Percentiles rank a stretch among this genome's conserved stretches.
These are phyloP conservation scores for Micromonas pusilla DNA, from an alignment of 139 green algal species.

Conservation along the genomic window DNA sequence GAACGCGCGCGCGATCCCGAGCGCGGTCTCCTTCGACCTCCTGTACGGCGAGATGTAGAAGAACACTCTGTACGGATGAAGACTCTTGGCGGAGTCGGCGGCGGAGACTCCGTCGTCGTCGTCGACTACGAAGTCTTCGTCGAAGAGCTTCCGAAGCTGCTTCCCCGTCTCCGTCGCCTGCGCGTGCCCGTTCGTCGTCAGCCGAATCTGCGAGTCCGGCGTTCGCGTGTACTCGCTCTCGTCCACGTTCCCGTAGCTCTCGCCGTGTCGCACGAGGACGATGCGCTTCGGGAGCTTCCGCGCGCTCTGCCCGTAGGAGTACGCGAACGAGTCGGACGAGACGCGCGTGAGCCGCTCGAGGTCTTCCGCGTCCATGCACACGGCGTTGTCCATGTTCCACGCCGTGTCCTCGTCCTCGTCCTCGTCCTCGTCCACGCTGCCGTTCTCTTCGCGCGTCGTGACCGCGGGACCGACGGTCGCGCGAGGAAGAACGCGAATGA, in stretches of 20 bases:
- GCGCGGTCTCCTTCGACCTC: constrained; percentile 33
- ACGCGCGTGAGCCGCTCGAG: neutral
- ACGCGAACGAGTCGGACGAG: neutral
- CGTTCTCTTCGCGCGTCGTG: neutral
- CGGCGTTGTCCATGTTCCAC: neutral
- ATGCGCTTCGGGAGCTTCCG: constrained; percentile 34
- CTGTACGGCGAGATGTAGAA: constrained; percentile 32
- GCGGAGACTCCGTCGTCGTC: no score
- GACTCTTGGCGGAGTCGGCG: neutral
- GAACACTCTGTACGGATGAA: neutral
- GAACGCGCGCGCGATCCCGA: constrained; percentile 21
- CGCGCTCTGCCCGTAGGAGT: neutral
- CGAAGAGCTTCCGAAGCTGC: constrained; percentile 19
- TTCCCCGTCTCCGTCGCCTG: constrained; percentile 27
- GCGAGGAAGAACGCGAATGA: no score
- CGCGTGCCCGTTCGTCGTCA: constrained; percentile 34
- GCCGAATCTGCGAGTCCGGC: constrained; percentile 41
- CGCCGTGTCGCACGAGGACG: constrained; percentile 45
- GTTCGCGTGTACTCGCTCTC: constrained; percentile 38
- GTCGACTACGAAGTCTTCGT: constrained; percentile 5
- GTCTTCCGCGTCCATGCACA: neutral
- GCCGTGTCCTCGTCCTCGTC: neutral
- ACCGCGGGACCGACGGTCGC: no score
- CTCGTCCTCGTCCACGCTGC: neutral
- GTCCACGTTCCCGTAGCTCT: constrained; percentile 43